phyloP scores from a whole-genome alignment of 495 filamentous ascomycete species.

The Aspergillus incahuasiensis region DNA sequence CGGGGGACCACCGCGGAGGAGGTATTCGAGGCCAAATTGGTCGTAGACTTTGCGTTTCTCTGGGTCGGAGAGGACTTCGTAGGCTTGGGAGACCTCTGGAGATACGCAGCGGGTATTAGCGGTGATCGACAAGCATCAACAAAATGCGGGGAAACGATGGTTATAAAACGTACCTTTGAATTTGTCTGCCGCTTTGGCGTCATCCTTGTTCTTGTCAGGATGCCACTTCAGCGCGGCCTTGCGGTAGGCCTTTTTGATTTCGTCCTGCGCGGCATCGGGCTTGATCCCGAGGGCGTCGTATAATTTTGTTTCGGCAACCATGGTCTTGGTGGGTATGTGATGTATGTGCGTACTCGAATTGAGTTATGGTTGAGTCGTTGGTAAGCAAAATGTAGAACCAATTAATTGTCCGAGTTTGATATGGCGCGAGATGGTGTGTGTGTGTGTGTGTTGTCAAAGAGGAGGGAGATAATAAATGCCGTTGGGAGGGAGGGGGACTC shows the following conservation, averaged over 20 bases:
- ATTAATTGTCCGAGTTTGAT: neutral
- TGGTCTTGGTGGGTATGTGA: conserved; percentile 31
- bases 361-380: neutral
- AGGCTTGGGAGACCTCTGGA: conserved; percentile 84
- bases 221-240: conserved; percentile 90
- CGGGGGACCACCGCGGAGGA: conserved; percentile 76
- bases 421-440: no score
- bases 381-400: neutral
- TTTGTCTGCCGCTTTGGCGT: conserved; percentile 74
- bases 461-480: neutral
- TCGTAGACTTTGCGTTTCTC: conserved; percentile 97
- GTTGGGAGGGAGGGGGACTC: conserved; percentile 16
- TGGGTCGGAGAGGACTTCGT: conserved; percentile 94
- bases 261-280: conserved; percentile 77
- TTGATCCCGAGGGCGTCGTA: conserved; percentile 75
- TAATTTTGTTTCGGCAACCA: conserved; percentile 85
- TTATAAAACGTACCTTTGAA: conserved; percentile 70
- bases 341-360: conserved; percentile 24
- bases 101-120: conserved; percentile 13
- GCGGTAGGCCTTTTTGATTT: conserved; percentile 97
- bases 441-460: conserved; percentile 10
- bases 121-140: neutral
- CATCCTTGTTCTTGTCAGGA: conserved; percentile 96
- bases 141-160: neutral
- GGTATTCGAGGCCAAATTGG: conserved; percentile 88